Base-by-base conservation (phyloP, 106 monocot species). In the Platanthera zijinensis region DNA sequence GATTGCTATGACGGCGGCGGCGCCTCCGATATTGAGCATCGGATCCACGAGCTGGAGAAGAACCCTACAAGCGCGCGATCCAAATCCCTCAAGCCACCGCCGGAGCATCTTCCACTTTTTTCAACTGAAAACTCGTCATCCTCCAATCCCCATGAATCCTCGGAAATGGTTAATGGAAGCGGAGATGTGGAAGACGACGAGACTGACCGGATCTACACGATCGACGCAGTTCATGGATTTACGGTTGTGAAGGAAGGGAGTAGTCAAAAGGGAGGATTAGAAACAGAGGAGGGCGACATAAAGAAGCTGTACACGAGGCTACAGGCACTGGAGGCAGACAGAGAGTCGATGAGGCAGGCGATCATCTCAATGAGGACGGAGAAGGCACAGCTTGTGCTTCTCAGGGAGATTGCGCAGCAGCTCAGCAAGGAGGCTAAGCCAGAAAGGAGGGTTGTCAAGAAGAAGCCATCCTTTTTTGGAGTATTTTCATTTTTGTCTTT, bases 331-430 rank as follows among this genome's bases (percentile, higher is more conserved):
- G 90, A 90, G 75, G 90, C 90, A 0, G 90, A 90, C 63, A 75
- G 90, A 73, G 90, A 90, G 81, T 85, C 83, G 3, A 90, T 90
- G 90, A 74, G 87, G 77, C 78, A 90, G 67, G 85, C 83, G 2
- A 82, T 90, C 7, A 67, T 87, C 7, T 83, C 85, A 0, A 82
- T 90, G 85, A 64, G 77, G 45, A 82, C 84, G 1, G 90, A 90
- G 28, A 90, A 88, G 78, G 81, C 87, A 3, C 87, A 88, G 50
- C 5, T 82, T n/a, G 82, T 86, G 74, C 64, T 90, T 57, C 67
- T 86, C 17, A 84, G 73, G 77, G 87, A 90, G 81, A 85, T 88
- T 78, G 85, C 90, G 15, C 87, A 87, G 57, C 82, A 84, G 54
- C 76, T 90, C 10, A 72, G 79, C 66, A 84, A 84, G 76, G 85